Percentiles rank a stretch among this genome's conserved stretches.
Conservation (phyloP, 495 filamentous ascomycete species). For the Aspergillus haitiensis region DNA sequence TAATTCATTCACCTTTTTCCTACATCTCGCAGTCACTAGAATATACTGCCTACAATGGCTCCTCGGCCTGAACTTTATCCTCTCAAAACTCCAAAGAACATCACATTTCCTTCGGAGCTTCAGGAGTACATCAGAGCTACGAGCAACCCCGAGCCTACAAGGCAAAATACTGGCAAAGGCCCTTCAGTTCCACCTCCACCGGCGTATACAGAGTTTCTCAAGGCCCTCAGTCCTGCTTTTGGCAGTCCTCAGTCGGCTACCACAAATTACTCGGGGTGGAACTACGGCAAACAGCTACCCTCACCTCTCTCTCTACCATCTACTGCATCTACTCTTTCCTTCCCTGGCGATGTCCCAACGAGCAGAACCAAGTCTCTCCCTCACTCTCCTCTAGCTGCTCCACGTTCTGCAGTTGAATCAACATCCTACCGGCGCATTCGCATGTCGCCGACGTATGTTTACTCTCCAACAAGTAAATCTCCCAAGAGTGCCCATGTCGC, state of each 20-base stretch:
- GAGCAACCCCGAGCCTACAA: constrained; percentile 2
- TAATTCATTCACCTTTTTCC: not conserved
- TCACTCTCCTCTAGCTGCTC: constrained; percentile 2
- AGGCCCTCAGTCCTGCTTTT: constrained; percentile 17
- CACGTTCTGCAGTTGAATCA: constrained; percentile 6
- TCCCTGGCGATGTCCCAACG: not conserved
- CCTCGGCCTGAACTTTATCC: constrained; percentile 17
- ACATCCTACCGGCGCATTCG: constrained; percentile 16
- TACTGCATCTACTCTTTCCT: constrained; percentile 11
- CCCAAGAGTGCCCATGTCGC: constrained; percentile 19
- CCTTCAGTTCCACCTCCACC: constrained; percentile 16
- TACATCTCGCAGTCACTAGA: not conserved
- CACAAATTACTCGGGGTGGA: constrained; percentile 12
- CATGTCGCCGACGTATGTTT: constrained; percentile 16
- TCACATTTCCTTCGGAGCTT: constrained; percentile 21
- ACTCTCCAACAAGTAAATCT: constrained; percentile 11
- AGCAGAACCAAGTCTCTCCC: not conserved
- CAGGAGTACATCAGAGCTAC: constrained; percentile 5
- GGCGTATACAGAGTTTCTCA: constrained; percentile 23
- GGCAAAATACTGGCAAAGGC: not conserved
- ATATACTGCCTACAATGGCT: constrained; percentile 9
- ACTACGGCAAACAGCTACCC: constrained; percentile 7
- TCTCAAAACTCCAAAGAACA: constrained; percentile 15
- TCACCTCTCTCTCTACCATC: constrained; percentile 12
- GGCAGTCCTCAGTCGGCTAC: not conserved